Conservation (phyloP, 2,329 filamentous ascomycete genomes). For the Trichoderma sp. region DNA sequence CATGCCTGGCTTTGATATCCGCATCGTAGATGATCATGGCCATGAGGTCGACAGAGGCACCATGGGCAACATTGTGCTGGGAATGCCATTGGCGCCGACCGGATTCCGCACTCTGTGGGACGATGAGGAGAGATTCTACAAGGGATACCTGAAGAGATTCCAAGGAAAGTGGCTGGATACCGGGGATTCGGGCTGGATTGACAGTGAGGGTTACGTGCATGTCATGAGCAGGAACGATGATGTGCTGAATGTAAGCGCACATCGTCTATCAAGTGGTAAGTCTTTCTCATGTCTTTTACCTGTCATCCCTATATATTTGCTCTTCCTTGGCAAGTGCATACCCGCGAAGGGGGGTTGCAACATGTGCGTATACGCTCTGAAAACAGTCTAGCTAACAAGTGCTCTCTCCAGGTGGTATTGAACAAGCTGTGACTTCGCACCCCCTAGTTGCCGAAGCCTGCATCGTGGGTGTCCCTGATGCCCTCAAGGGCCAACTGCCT, state of each 20-base stretch:
- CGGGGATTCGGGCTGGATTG: conserved; percentile 84
- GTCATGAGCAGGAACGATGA: conserved; percentile 72
- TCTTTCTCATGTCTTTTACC: conserved; percentile 6
- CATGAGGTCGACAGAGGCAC: conserved; percentile 64
- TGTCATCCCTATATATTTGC: too few relatives aligned
- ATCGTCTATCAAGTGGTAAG: conserved; percentile 81
- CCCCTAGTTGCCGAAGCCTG: conserved; percentile 77
- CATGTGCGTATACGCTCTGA: neutral
- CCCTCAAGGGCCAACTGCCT: conserved; percentile 83
- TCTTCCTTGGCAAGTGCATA: neutral
- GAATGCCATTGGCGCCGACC: conserved; percentile 76
- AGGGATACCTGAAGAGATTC: conserved; percentile 80
- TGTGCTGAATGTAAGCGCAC: conserved; percentile 93
- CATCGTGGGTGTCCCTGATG: conserved; percentile 80
- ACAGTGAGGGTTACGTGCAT: conserved; percentile 65
- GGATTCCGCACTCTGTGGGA: conserved; percentile 83
- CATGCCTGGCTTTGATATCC: conserved; percentile 87
- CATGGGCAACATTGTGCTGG: conserved; percentile 92
- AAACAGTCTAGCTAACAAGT: conserved; percentile 1
- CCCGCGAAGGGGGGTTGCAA: neutral
- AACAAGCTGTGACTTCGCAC: conserved; percentile 84
- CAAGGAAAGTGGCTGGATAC: conserved; percentile 82
- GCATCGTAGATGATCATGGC: conserved; percentile 77
- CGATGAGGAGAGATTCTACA: conserved; percentile 82
- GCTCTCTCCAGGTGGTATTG: conserved; percentile 64